Conservation (phyloP, 139 green algal genomes). For the Tetradesmus obliquus region DNA sequence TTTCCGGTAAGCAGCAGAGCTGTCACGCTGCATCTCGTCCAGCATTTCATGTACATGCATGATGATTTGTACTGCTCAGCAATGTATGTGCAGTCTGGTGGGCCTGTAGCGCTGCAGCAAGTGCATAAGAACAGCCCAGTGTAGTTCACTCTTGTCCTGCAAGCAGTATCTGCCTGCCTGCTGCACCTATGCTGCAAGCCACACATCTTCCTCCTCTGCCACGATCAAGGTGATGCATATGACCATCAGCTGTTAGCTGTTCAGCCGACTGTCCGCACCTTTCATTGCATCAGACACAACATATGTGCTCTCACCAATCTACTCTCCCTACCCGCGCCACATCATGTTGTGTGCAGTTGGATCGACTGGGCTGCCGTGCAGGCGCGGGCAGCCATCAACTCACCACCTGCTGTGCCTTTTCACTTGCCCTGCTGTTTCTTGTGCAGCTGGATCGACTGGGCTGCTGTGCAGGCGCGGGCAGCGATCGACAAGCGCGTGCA, state of each 20-base stretch:
- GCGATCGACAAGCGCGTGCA: neutral
- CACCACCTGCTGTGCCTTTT: neutral
- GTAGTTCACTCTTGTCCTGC: neutral
- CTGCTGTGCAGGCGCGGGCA: neutral
- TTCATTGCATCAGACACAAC: no score
- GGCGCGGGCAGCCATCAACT: neutral
- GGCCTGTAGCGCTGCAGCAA: no score
- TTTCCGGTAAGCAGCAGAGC: neutral
- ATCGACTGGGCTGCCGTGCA: neutral
- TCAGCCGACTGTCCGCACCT: no score
- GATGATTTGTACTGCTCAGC: neutral
- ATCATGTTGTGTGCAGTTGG: no score
- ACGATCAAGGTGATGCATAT: no score
- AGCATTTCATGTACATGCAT: neutral
- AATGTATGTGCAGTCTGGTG: neutral
- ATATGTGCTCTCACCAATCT: no score
- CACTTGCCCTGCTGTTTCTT: neutral
- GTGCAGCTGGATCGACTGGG: neutral
- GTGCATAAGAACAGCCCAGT: no score
- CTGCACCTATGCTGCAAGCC: neutral
- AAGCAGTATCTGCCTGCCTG: neutral
- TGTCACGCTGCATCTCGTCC: no score
- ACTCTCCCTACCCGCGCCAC: no score
- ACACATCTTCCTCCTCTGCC: no score
- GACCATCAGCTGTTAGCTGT: no score